Evolutionary conservation across 768 basidiomycete genomes (phyloP).

Genomic region (Auriculariales sp.): DNA sequence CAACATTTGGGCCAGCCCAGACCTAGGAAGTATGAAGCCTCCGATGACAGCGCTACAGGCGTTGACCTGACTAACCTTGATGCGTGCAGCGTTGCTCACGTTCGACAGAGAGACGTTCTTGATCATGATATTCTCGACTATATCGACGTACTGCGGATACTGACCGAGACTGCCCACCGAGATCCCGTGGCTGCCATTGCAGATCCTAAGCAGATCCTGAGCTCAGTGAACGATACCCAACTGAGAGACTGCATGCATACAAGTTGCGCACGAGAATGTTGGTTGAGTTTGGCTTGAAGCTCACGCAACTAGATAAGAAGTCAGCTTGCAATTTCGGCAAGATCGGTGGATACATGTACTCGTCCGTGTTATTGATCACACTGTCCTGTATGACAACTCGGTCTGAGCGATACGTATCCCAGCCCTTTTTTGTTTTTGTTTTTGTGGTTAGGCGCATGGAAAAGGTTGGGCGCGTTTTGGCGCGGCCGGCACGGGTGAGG

Average conservation of each 20-base stretch:
- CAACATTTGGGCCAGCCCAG: background rate
- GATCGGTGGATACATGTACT: slow-evolving; percentile 3
- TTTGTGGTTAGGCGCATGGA: background rate
- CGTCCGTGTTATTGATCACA: slow-evolving; percentile 27
- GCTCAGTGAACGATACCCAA: slow-evolving; percentile 1
- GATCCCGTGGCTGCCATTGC: slow-evolving; percentile 27
- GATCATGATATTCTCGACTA: slow-evolving; percentile 44
- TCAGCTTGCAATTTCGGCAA: background rate
- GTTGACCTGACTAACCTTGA: slow-evolving; percentile 59
- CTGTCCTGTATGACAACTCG: slow-evolving; percentile 20
- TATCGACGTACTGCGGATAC: slow-evolving; percentile 35
- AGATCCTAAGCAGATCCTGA: background rate
- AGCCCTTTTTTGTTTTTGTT: slow-evolving; percentile 27
- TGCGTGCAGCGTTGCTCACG: slow-evolving; percentile 50
- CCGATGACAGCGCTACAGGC: no score
- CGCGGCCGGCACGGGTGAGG: slow-evolving; percentile 27
- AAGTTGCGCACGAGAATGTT: slow-evolving; percentile 38
- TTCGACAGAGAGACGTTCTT: slow-evolving; percentile 47
- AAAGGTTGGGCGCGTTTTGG: slow-evolving; percentile 15
- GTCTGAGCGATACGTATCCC: slow-evolving; percentile 39
- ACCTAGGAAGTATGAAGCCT: background rate
- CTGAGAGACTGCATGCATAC: slow-evolving; percentile 35
- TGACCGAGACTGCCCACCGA: slow-evolving; percentile 48
- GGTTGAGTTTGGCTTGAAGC: slow-evolving; percentile 37
- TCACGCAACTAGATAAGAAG: slow-evolving; percentile 26